Evolutionary conservation across 106 monocot genomes (phyloP).

Genomic region (Ottelia alismoides): DNA sequence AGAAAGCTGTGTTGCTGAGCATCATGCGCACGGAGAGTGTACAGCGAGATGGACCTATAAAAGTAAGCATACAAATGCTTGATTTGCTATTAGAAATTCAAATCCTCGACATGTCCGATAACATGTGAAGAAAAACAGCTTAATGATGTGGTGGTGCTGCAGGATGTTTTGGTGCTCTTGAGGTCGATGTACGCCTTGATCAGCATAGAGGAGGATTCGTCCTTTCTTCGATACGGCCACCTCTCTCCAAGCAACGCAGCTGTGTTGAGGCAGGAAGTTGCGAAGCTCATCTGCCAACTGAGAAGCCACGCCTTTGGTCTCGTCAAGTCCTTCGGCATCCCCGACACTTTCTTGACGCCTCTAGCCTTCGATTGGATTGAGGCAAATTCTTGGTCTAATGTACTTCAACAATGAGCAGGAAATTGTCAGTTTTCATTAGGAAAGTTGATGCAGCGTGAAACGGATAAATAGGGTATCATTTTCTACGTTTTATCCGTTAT

Average conservation of each 20-base stretch:
- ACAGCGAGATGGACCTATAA: constrained; percentile 32
- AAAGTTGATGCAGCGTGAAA: too few relatives aligned
- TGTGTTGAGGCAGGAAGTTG: constrained; percentile 61
- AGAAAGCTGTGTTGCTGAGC: constrained; percentile 46
- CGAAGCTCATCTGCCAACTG: constrained; percentile 40
- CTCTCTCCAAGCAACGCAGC: constrained; percentile 48
- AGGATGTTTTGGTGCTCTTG: constrained; percentile 61
- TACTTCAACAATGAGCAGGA: too few relatives aligned
- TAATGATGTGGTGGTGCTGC: constrained; percentile 4
- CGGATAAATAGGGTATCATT: too few relatives aligned
- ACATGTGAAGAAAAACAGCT: background rate
- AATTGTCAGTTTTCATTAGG: too few relatives aligned
- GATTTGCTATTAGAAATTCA: background rate
- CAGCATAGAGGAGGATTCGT: constrained; percentile 68
- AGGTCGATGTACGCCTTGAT: constrained; percentile 71
- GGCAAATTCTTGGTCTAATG: constrained; percentile 78
- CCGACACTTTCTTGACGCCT: constrained; percentile 63
- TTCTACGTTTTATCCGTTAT: too few relatives aligned
- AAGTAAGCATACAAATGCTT: constrained; percentile 25
- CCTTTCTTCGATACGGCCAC: constrained; percentile 74
- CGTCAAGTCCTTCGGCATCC: constrained; percentile 79
- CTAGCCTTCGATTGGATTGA: constrained; percentile 93
- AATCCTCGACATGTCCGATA: too few relatives aligned
- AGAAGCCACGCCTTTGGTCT: constrained; percentile 67
- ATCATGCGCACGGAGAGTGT: constrained; percentile 35